Evolutionary conservation across 2,329 filamentous ascomycete genomes (phyloP).

Genomic region (Aspergillus persii): DNA sequence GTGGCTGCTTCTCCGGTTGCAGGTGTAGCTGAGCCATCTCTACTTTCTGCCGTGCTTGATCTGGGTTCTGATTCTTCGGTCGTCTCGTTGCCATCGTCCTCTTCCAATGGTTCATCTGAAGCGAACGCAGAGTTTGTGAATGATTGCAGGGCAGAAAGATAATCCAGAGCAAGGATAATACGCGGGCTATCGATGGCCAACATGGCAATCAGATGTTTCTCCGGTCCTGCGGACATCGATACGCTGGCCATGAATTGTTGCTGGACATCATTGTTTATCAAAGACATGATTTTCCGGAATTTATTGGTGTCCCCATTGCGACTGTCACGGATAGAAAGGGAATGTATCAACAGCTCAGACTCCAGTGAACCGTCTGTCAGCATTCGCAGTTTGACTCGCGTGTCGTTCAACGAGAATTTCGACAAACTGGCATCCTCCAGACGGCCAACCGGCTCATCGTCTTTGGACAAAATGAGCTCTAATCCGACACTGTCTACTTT

Average conservation of each 20-base stretch:
- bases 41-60: slow-evolving; percentile 30
- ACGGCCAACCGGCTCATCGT: slow-evolving; percentile 74
- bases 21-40: slow-evolving; percentile 22
- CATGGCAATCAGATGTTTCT: slow-evolving; percentile 82
- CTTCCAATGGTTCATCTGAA: slow-evolving; percentile 48
- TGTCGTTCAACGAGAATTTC: slow-evolving; percentile 91
- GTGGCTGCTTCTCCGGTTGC: slow-evolving; percentile 33
- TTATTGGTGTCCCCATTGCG: slow-evolving; percentile 88
- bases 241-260: slow-evolving; percentile 98
- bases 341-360: slow-evolving; percentile 87
- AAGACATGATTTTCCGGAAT: slow-evolving; percentile 96
- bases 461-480: slow-evolving; percentile 76
- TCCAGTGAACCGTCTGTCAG: slow-evolving; percentile 88
- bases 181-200: slow-evolving; percentile 92
- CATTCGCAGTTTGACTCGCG: slow-evolving; percentile 87
- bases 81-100: slow-evolving; percentile 34
- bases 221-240: slow-evolving; percentile 81
- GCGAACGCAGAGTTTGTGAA: slow-evolving; percentile 72
- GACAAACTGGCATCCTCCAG: slow-evolving; percentile 79
- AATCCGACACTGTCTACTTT: slow-evolving; percentile 82
- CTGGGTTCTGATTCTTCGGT: slow-evolving; percentile 36
- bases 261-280: slow-evolving; percentile 85
- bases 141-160: slow-evolving; percentile 82
- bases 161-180: slow-evolving; percentile 93
- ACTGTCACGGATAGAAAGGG: slow-evolving; percentile 92